phyloP scores from a whole-genome alignment of 2,329 filamentous ascomycete genomes.

The Cercospora citrullina region DNA sequence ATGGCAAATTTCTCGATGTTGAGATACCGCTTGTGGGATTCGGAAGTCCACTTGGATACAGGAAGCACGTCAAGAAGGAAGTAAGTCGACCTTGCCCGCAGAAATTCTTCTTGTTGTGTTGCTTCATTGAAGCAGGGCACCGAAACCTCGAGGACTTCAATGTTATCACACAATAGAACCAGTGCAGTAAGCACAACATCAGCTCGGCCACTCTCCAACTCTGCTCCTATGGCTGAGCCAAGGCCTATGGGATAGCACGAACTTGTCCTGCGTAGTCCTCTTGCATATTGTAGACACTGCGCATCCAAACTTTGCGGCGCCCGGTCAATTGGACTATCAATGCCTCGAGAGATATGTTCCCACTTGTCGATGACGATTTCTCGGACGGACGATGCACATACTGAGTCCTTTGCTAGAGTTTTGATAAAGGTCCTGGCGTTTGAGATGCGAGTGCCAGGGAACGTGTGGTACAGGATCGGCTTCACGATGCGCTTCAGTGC shows the following conservation, averaged over 20 bases:
- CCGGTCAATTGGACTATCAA: slow-evolving; percentile 10
- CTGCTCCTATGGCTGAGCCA: slow-evolving; percentile 14
- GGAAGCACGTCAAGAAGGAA: slow-evolving; percentile 14
- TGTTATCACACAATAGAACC: slow-evolving; percentile 13
- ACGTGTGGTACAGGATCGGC: slow-evolving; percentile 16
- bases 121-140: slow-evolving; percentile 8
- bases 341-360: slow-evolving; percentile 10
- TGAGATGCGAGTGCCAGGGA: slow-evolving; percentile 11
- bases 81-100: slow-evolving; percentile 1
- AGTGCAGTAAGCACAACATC: slow-evolving; percentile 18
- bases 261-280: slow-evolving; percentile 3
- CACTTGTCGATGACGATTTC: slow-evolving; percentile 19
- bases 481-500: slow-evolving; percentile 14
- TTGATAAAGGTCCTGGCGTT: slow-evolving; percentile 17
- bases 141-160: slow-evolving; percentile 16
- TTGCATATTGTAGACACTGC: slow-evolving; percentile 15
- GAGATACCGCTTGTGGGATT: slow-evolving; percentile 12
- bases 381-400: slow-evolving; percentile 5
- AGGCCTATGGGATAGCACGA: slow-evolving; percentile 19
- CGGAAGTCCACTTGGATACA: background rate
- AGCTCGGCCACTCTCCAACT: slow-evolving; percentile 18
- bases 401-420: slow-evolving; percentile 6
- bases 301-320: slow-evolving; percentile 13
- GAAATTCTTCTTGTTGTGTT: slow-evolving; percentile 6
- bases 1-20: slow-evolving; percentile 10